phyloP scores from a whole-genome alignment of 495 filamentous ascomycete genomes.

The Cryomyces antarcticus region DNA sequence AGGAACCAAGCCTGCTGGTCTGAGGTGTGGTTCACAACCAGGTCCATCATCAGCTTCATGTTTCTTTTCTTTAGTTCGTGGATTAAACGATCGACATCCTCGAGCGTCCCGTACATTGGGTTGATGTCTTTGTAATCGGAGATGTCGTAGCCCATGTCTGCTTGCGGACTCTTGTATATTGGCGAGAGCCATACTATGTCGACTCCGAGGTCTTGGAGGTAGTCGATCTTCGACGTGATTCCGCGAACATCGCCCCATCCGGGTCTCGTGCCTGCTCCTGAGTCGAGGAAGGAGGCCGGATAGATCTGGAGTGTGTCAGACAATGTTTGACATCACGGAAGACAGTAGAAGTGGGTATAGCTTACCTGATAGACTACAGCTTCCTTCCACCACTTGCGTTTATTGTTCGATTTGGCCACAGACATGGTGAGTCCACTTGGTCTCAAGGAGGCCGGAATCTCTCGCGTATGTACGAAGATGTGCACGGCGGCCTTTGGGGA shows the following conservation, averaged over 20 bases:
- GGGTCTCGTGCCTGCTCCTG: slow-evolving; percentile 8
- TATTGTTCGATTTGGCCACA: background rate
- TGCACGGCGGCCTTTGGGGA: no score
- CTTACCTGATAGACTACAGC: slow-evolving; percentile 19
- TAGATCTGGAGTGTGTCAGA: slow-evolving; percentile 9
- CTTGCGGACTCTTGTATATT: slow-evolving; percentile 21
- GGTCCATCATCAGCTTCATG: slow-evolving; percentile 33
- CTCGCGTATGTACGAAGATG: no score
- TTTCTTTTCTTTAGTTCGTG: slow-evolving; percentile 26
- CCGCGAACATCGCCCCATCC: slow-evolving; percentile 22
- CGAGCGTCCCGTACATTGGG: slow-evolving; percentile 31
- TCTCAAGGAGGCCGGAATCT: no score
- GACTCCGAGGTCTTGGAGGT: slow-evolving; percentile 19
- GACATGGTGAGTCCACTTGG: no score
- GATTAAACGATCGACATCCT: slow-evolving; percentile 33
- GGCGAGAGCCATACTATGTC: slow-evolving; percentile 22
- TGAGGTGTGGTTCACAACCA: slow-evolving; percentile 40
- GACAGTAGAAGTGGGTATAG: background rate
- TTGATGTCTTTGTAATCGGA: slow-evolving; percentile 19
- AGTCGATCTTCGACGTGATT: slow-evolving; percentile 20
- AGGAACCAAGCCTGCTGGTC: slow-evolving; percentile 36
- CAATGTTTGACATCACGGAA: background rate
- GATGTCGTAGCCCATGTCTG: slow-evolving; percentile 25
- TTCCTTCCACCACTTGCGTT: slow-evolving; percentile 22
- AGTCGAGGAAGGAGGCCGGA: slow-evolving; percentile 20